These are phyloP conservation scores for Ophiosphaerella korrae DNA, from an alignment of 2,329 filamentous ascomycete genomes.

Conservation along the genomic window DNA sequence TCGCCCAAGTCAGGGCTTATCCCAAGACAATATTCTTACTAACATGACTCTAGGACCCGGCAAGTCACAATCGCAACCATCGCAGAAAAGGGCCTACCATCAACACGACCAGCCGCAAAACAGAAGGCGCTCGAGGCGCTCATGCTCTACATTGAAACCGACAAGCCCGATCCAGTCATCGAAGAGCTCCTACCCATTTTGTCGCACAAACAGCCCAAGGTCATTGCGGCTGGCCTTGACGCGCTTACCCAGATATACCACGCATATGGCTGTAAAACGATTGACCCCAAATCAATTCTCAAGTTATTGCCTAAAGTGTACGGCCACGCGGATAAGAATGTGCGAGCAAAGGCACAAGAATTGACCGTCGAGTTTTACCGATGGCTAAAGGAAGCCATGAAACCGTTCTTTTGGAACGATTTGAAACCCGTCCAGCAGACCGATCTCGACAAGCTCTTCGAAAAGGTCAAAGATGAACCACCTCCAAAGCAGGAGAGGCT, in stretches of 20 bases:
- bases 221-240: constrained; percentile 75
- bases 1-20: background rate
- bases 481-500: constrained; percentile 88
- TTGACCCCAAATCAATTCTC: constrained; percentile 89
- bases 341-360: constrained; percentile 89
- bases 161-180: constrained; percentile 81
- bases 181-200: constrained; percentile 87
- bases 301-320: constrained; percentile 90
- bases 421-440: constrained; percentile 94
- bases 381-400: constrained; percentile 97
- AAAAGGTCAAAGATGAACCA: constrained; percentile 86
- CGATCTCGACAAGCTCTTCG: constrained; percentile 92
- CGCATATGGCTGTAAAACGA: constrained; percentile 91
- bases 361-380: constrained; percentile 93
- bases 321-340: constrained; percentile 96
- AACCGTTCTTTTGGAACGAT: constrained; percentile 95
- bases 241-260: constrained; percentile 85
- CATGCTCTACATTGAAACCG: constrained; percentile 86
- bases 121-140: constrained; percentile 84
- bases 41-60: constrained; percentile 64
- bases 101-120: constrained; percentile 87
- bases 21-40: constrained; percentile 13
- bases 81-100: constrained; percentile 88
- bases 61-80: constrained; percentile 75
- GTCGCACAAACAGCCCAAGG: constrained; percentile 88